Conservation (phyloP, 2,329 filamentous ascomycete species). For the Colletotrichum destructivum region DNA sequence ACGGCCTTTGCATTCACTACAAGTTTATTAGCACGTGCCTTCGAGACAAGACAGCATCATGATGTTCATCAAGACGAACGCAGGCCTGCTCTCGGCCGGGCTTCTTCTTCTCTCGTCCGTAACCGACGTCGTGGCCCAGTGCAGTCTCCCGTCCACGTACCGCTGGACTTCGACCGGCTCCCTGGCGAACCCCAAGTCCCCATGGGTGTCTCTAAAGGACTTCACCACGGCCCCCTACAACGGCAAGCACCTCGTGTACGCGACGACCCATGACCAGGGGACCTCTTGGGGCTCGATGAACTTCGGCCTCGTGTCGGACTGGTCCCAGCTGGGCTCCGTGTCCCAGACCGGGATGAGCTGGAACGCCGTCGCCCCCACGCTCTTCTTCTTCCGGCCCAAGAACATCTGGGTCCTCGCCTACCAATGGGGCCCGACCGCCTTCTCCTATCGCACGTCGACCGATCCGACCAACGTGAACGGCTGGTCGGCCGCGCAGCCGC, state of each 20-base stretch:
- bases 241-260: conserved; percentile 74
- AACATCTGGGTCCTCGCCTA: conserved; percentile 76
- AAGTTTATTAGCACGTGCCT: too few species aligned
- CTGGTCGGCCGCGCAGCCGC: conserved; percentile 68
- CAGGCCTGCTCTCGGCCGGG: conserved; percentile 5
- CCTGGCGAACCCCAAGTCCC: conserved; percentile 66
- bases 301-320: conserved; percentile 70
- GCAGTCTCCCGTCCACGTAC: conserved; percentile 69
- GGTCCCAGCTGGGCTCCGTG: conserved; percentile 64
- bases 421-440: conserved; percentile 73
- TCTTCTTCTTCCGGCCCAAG: conserved; percentile 76
- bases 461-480: conserved; percentile 71
- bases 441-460: conserved; percentile 72
- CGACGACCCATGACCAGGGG: conserved; percentile 60
- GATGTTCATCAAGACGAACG: not conserved
- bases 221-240: conserved; percentile 71
- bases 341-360: conserved; percentile 66
- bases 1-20: not conserved
- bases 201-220: conserved; percentile 74
- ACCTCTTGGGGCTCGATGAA: conserved; percentile 70
- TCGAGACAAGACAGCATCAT: not conserved
- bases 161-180: conserved; percentile 67
- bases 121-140: conserved; percentile 50
- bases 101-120: conserved; percentile 43
- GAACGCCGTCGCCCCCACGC: conserved; percentile 69